Base-by-base conservation (phyloP, 1,139 yeast genomes). In the Lodderomyces pseudojiufengensis region DNA sequence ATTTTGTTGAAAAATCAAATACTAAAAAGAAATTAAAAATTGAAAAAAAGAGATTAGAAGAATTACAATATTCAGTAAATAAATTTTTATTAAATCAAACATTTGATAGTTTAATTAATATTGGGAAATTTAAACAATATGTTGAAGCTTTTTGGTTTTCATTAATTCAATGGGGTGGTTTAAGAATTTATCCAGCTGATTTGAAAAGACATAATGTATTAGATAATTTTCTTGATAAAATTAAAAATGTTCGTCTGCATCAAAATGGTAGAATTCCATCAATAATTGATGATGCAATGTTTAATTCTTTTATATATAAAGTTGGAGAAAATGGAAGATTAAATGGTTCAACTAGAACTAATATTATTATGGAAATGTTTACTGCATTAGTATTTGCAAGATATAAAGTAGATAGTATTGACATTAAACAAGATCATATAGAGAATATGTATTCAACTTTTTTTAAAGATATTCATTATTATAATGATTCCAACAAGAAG, bases 51-150 rank as follows among this genome's bases (percentile, higher is more conserved):
- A 18, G 20, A 18, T n/a, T 13, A 18, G 28, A 27, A 21, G 16
- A 4, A 12, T 18, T 18, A 7, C 6, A 18, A 7, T 7, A 33
- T 42, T 5, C 55, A 45, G 3, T 49, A 51, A 41, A 67, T 43
- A 58, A 55, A 36, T 68, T 64, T 38, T 38, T 67, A 11, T 47
- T 67, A 27, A 55, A 55, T 41, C 50, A 51, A 16, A 49, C 53
- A 2, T 48, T 69, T 26, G 71, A 68, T 37, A 60, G 61, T 2
- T 49, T 70, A 20, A 35, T 55, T 14, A 52, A 55, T 18, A 42
- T 68, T 36, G 73, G 72, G 9, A 55, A 51, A 35, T 50, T 55
- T 14, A 46, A 50, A 10, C 69, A 64, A 36, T 63, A 62, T 35
- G 44, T 59, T 16, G 41, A 50, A 29, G 52, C 57, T 3, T 45